phyloP scores from a whole-genome alignment of 345 rosid species.

The Euphorbia peplus region DNA sequence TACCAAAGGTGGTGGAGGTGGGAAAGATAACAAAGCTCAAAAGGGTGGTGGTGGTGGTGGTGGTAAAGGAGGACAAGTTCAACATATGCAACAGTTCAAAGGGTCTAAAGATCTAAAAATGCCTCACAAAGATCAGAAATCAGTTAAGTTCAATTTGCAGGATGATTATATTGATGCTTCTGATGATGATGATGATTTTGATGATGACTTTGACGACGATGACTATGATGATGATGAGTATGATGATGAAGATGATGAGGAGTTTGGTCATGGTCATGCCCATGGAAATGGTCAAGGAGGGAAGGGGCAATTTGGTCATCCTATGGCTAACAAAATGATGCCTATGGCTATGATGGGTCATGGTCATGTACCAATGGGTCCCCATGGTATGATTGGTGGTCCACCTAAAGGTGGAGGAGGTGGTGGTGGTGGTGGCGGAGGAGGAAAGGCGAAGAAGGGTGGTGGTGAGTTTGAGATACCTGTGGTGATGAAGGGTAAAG shows the following conservation, averaged over 20 bases:
- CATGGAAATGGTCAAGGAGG: constrained; percentile 3
- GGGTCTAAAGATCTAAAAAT: constrained; percentile 38
- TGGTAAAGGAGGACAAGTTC: constrained; percentile 40
- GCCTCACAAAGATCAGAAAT: constrained; percentile 48
- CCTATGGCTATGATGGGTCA: constrained; percentile 20
- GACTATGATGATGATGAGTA: constrained; percentile 37
- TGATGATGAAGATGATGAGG: constrained; percentile 41
- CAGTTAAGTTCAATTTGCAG: constrained; percentile 60
- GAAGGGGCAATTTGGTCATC: constrained; percentile 1
- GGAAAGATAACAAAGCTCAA: constrained; percentile 49
- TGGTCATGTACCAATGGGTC: constrained; percentile 11
- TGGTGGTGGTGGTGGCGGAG: constrained; percentile 24
- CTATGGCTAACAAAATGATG: constrained; percentile 9
- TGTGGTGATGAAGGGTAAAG: constrained; percentile 46
- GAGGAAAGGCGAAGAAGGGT: constrained; percentile 29
- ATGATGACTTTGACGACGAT: constrained; percentile 40
- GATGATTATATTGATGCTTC: constrained; percentile 28
- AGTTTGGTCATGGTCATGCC: constrained; percentile 38
- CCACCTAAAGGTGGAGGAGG: constrained; percentile 18
- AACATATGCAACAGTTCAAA: constrained; percentile 37
- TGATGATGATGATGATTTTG: constrained; percentile 29
- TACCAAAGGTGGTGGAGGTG: constrained; percentile 27
- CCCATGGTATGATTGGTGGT: constrained; percentile 20
- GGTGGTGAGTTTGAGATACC: constrained; percentile 53
- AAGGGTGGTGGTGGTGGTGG: constrained; percentile 51